Percentiles rank a stretch among this genome's conserved stretches.
Conservation (phyloP, 805 yeast species). For the Ogataea corticis region DNA sequence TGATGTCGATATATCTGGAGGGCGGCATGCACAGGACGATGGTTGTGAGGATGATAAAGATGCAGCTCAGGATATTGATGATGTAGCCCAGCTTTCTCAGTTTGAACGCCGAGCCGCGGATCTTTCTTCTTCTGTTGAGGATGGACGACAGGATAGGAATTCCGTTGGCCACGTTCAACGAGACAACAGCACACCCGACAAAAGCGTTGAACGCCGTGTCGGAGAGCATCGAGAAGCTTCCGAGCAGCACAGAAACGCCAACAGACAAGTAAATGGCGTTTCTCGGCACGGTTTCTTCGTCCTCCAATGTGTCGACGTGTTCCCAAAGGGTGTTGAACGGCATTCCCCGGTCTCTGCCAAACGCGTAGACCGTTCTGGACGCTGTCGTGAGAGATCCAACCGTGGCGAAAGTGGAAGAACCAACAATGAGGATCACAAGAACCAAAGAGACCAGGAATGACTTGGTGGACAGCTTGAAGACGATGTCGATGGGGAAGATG, state of each 20-base stretch:
- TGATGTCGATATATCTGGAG: constrained; percentile 50
- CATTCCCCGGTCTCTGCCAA: constrained; percentile 81
- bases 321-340: constrained; percentile 68
- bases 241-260: constrained; percentile 58
- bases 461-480: constrained; percentile 68
- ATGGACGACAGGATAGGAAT: constrained; percentile 70
- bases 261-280: constrained; percentile 68
- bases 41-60: constrained; percentile 60
- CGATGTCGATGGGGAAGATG: constrained; percentile 76
- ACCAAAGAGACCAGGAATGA: constrained; percentile 69
- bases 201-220: constrained; percentile 80
- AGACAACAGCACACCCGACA: constrained; percentile 78
- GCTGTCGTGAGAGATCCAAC: constrained; percentile 81
- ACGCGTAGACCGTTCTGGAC: constrained; percentile 77
- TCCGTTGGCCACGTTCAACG: constrained; percentile 73
- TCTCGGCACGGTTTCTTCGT: constrained; percentile 62
- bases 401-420: constrained; percentile 72
- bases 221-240: constrained; percentile 66
- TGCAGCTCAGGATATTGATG: constrained; percentile 55
- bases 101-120: constrained; percentile 69
- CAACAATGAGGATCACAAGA: constrained; percentile 63
- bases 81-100: constrained; percentile 64
- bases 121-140: constrained; percentile 57
- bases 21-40: constrained; percentile 72
- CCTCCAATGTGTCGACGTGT: constrained; percentile 54